Evolutionary conservation across 768 basidiomycete species (phyloP).

Genomic region (Tricholoma flavovirens): DNA sequence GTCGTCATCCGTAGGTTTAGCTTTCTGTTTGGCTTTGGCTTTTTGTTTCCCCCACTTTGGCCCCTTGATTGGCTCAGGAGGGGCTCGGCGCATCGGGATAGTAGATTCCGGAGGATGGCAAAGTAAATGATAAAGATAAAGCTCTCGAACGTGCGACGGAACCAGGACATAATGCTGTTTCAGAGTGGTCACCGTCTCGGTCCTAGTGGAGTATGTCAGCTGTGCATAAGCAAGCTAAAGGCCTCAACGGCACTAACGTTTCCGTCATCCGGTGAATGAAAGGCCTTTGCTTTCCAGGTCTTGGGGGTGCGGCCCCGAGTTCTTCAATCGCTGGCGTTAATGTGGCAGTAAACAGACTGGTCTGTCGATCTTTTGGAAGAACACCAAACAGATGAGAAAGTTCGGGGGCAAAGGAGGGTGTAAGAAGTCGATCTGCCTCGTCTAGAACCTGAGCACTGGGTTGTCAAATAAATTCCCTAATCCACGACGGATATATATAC

Average conservation of each 20-base stretch:
- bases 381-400: conserved; percentile 69
- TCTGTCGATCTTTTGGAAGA: conserved; percentile 86
- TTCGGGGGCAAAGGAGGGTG: conserved; percentile 84
- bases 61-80: conserved; percentile 44
- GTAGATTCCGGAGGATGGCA: conserved; percentile 84
- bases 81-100: conserved; percentile 55
- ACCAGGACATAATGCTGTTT: conserved; percentile 89
- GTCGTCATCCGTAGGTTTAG: conserved; percentile 34
- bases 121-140: conserved; percentile 85
- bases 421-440: conserved; percentile 92
- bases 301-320: conserved; percentile 65
- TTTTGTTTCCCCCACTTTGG: conserved; percentile 4
- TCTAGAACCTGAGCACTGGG: conserved; percentile 72
- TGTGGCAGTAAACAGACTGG: conserved; percentile 95
- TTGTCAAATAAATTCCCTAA: neutral
- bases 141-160: conserved; percentile 91
- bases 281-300: conserved; percentile 78
- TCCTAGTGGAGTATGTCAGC: conserved; percentile 36
- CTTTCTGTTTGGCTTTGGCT: conserved; percentile 28
- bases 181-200: conserved; percentile 85
- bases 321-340: conserved; percentile 81
- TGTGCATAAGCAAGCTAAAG: neutral
- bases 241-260: conserved; percentile 40
- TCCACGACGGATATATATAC: conserved; percentile 38
- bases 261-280: conserved; percentile 80